Conservation (phyloP, 2,329 filamentous ascomycete genomes). For the Knufia fluminis region DNA sequence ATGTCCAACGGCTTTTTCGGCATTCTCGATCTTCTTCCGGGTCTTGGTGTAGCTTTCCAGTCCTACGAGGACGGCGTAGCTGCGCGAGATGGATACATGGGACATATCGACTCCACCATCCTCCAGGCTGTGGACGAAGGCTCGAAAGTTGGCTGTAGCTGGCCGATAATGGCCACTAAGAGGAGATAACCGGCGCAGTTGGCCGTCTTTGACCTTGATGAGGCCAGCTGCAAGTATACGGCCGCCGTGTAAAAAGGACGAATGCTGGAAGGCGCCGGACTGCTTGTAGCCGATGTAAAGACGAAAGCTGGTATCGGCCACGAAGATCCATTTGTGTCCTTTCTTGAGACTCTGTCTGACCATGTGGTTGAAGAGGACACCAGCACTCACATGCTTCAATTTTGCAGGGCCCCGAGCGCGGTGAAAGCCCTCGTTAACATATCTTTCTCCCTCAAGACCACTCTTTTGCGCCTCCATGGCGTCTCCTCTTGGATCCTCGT, state of each 20-base stretch:
- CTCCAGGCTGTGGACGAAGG: slow-evolving; percentile 65
- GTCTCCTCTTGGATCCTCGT: slow-evolving; percentile 15
- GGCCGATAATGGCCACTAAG: slow-evolving; percentile 74
- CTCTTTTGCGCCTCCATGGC: slow-evolving; percentile 9
- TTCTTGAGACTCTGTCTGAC: slow-evolving; percentile 63
- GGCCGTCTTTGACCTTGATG: slow-evolving; percentile 75
- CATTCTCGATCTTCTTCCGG: slow-evolving; percentile 53
- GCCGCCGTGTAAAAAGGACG: slow-evolving; percentile 74
- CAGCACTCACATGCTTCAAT: slow-evolving; percentile 58
- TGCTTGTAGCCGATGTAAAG: slow-evolving; percentile 87
- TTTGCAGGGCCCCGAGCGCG: slow-evolving; percentile 52
- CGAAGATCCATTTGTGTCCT: slow-evolving; percentile 91
- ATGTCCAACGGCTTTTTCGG: slow-evolving; percentile 42
- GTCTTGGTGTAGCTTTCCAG: slow-evolving; percentile 70
- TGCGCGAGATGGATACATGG: slow-evolving; percentile 67
- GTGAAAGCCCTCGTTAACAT: slow-evolving; percentile 55
- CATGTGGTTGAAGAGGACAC: slow-evolving; percentile 68
- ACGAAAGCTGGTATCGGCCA: slow-evolving; percentile 65
- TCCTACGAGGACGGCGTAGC: slow-evolving; percentile 72
- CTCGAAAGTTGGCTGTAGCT: slow-evolving; percentile 70
- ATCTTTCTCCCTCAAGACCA: slow-evolving; percentile 49
- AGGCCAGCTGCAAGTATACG: slow-evolving; percentile 74
- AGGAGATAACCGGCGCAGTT: slow-evolving; percentile 62
- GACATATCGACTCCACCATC: slow-evolving; percentile 69
- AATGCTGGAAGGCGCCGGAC: slow-evolving; percentile 81